These are phyloP conservation scores for Plasmodium relictum DNA, from an alignment of 169 alveolate species.

Conservation along the genomic window DNA sequence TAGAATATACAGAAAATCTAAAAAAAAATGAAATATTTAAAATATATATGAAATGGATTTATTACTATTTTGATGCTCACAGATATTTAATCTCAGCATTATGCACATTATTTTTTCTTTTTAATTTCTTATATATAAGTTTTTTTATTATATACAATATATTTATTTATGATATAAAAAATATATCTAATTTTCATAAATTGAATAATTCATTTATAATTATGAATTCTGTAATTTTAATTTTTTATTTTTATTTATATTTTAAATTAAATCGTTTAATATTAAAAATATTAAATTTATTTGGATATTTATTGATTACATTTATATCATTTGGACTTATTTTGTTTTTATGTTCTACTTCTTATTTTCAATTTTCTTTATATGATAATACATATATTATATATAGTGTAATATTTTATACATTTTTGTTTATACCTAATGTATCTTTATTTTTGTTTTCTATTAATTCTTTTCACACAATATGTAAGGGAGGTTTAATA, in stretches of 20 bases:
- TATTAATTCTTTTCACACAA: constrained; percentile 8
- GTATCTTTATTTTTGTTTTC: constrained; percentile 31
- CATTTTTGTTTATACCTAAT: constrained; percentile 15
- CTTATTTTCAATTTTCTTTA: neutral
- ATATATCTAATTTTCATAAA: neutral
- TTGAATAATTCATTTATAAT: constrained; percentile 11
- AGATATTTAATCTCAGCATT: constrained; percentile 8
- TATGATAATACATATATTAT: constrained; percentile 12
- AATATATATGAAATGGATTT: constrained; percentile 20
- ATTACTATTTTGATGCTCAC: constrained; percentile 30
- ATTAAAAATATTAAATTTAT: constrained; percentile 29
- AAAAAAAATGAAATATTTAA: constrained; percentile 11
- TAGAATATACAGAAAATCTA: constrained; percentile 22
- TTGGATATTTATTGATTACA: constrained; percentile 24
- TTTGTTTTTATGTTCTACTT: constrained; percentile 11
- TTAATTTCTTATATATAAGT: constrained; percentile 35
- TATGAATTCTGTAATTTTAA: constrained; percentile 3
- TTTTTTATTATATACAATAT: constrained; percentile 23
- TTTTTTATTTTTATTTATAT: constrained; percentile 38
- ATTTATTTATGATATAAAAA: constrained; percentile 18
- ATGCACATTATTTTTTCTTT: constrained; percentile 8
- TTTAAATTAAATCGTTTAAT: constrained; percentile 3
- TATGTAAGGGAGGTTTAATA: constrained; percentile 22
- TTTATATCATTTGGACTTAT: constrained; percentile 21
- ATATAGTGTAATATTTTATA: constrained; percentile 17